A percentile compares a stretch with the other conserved stretches of the same genome.
Conservation (phyloP, 1,139 yeast genomes). For the Yamadazyma trypodendri region DNA sequence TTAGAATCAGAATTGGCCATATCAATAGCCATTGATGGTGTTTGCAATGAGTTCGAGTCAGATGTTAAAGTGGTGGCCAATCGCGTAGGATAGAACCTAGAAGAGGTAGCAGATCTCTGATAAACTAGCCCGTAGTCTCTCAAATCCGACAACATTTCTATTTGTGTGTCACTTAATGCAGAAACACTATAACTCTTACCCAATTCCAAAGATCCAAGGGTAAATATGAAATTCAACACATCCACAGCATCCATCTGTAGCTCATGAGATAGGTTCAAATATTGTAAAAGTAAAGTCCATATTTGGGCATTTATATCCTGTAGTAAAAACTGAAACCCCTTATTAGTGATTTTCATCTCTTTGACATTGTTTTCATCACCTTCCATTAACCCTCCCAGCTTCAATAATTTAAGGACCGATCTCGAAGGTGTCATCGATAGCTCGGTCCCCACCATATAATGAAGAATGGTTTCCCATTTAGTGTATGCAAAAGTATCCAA, state of each 20-base stretch:
- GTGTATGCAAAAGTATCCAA: slow-evolving; percentile 78
- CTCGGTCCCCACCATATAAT: slow-evolving; percentile 95
- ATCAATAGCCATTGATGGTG: slow-evolving; percentile 62
- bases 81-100: slow-evolving; percentile 84
- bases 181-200: slow-evolving; percentile 81
- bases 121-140: slow-evolving; percentile 91
- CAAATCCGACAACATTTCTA: slow-evolving; percentile 83
- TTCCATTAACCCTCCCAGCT: slow-evolving; percentile 87
- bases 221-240: slow-evolving; percentile 87
- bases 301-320: slow-evolving; percentile 94
- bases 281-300: slow-evolving; percentile 88
- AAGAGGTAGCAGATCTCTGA: slow-evolving; percentile 60
- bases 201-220: slow-evolving; percentile 86
- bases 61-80: slow-evolving; percentile 89
- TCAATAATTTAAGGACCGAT: slow-evolving; percentile 62
- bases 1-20: slow-evolving; percentile 19
- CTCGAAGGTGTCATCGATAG: slow-evolving; percentile 62
- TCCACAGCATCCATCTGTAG: slow-evolving; percentile 95
- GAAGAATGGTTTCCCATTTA: slow-evolving; percentile 94
- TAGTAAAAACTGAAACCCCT: slow-evolving; percentile 88
- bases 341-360: slow-evolving; percentile 73
- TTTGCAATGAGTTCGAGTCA: slow-evolving; percentile 66
- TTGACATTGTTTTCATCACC: slow-evolving; percentile 32
- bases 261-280: slow-evolving; percentile 79
- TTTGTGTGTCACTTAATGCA: slow-evolving; percentile 76